Evolutionary conservation across 257 asterid species (phyloP).

Genomic region (Knoxia roxburghii): DNA sequence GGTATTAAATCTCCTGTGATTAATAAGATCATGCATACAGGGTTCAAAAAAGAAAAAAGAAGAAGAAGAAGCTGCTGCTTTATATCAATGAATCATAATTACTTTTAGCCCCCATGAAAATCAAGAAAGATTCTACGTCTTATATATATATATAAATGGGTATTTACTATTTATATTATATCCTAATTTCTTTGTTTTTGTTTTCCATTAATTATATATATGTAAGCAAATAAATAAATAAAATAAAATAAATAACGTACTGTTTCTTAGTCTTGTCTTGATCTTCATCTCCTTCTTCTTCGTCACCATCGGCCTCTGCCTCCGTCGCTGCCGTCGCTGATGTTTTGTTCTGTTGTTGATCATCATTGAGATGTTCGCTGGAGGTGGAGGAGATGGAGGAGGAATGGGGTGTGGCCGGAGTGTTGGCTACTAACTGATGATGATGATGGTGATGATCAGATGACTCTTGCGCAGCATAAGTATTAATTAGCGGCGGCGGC

Average conservation of each 20-base stretch:
- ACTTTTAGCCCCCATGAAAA: background rate
- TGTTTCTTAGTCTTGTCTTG: constrained; percentile 44
- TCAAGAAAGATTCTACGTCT: background rate
- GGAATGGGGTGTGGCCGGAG: constrained; percentile 39
- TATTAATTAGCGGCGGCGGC: constrained; percentile 6
- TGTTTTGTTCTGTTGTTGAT: constrained; percentile 21
- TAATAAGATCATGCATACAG: constrained; percentile 20
- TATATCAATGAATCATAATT: constrained; percentile 11
- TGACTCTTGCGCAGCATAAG: constrained; percentile 10
- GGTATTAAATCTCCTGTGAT: constrained; percentile 7
- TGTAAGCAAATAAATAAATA: too few species aligned
- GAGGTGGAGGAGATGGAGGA: constrained; percentile 59
- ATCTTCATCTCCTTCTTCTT: constrained; percentile 26
- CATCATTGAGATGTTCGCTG: constrained; percentile 44
- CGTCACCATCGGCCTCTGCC: too few species aligned
- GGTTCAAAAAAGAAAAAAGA: background rate
- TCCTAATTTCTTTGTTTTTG: too few species aligned
- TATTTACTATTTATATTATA: too few species aligned
- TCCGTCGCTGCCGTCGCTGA: too few species aligned
- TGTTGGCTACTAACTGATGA: constrained; percentile 22
- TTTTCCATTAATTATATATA: background rate
- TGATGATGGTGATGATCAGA: too few species aligned
- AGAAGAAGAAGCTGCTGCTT: background rate
- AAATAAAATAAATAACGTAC: constrained; percentile 26
- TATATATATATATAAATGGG: too few species aligned